These are phyloP conservation scores for Gracilaria domingensis DNA, from an alignment of 23 red algal genomes.

Conservation along the genomic window DNA sequence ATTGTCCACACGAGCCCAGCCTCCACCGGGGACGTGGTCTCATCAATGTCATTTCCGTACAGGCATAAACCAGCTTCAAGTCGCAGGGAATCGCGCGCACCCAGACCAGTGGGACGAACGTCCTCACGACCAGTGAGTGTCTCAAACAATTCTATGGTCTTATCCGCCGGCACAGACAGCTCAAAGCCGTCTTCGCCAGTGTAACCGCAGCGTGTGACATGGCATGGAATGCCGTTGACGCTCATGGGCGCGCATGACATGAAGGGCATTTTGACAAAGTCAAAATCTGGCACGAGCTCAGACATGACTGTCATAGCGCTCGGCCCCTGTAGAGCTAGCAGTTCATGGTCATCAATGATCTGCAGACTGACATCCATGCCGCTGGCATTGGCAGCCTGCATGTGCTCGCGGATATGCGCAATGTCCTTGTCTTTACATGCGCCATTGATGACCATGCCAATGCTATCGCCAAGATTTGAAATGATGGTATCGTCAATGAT, in stretches of 20 bases:
- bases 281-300: constrained; percentile 31
- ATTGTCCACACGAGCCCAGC: constrained; percentile 93
- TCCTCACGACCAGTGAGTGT: constrained; percentile 63
- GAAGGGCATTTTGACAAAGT: constrained; percentile 86
- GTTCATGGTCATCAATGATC: constrained; percentile 76
- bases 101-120: constrained; percentile 85
- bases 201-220: constrained; percentile 96
- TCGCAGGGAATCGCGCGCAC: constrained; percentile 91
- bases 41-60: constrained; percentile 99
- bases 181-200: constrained; percentile 99
- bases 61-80: constrained; percentile 97
- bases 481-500: constrained; percentile 99
- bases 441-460: constrained; percentile 96
- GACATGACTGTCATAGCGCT: constrained; percentile 86
- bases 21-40: constrained; percentile 93
- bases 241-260: constrained; percentile 77
- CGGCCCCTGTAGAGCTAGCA: constrained; percentile 96
- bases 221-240: constrained; percentile 65
- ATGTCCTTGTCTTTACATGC: constrained; percentile 98
- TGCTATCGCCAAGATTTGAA: constrained; percentile 79
- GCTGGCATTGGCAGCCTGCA: constrained; percentile 30
- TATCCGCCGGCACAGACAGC: constrained; percentile 77
- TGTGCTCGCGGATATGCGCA: constrained; percentile 81
- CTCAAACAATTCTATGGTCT: constrained; percentile 74
- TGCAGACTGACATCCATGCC: constrained; percentile 93